Evolutionary conservation across 345 rosid genomes (phyloP).

Genomic region (Lumnitzera littorea): DNA sequence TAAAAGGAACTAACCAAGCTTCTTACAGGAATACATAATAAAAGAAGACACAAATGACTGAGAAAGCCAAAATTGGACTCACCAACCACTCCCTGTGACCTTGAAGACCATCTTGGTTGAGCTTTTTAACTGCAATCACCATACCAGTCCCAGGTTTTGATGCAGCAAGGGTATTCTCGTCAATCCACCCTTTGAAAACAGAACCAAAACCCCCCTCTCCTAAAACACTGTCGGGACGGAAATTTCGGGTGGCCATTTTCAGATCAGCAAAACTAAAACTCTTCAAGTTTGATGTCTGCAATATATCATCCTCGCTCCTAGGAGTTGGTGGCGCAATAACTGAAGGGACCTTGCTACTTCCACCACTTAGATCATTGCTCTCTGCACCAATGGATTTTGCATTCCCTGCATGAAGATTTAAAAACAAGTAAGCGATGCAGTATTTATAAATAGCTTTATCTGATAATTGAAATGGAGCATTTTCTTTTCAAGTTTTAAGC

Average conservation of each 20-base stretch:
- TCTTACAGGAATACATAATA: neutral
- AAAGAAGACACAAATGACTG: neutral
- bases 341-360: constrained; percentile 35
- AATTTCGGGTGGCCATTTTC: constrained; percentile 57
- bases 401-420: constrained; percentile 35
- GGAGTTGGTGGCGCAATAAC: constrained; percentile 40
- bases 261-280: constrained; percentile 42
- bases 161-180: constrained; percentile 43
- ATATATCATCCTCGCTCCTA: constrained; percentile 62
- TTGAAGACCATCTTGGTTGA: constrained; percentile 54
- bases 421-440: neutral
- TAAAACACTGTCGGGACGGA: constrained; percentile 60
- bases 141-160: constrained; percentile 67
- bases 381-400: constrained; percentile 37
- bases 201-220: constrained; percentile 88
- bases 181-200: constrained; percentile 74
- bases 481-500: neutral
- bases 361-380: constrained; percentile 31
- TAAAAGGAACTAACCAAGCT: too few species aligned
- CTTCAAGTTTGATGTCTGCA: constrained; percentile 52
- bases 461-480: neutral
- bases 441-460: constrained; percentile 1
- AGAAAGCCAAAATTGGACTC: constrained; percentile 25
- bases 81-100: constrained; percentile 85
- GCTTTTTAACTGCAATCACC: constrained; percentile 69